Evolutionary conservation across 179 eudicot species (phyloP).

Genomic region (Amaranthus tricolor): DNA sequence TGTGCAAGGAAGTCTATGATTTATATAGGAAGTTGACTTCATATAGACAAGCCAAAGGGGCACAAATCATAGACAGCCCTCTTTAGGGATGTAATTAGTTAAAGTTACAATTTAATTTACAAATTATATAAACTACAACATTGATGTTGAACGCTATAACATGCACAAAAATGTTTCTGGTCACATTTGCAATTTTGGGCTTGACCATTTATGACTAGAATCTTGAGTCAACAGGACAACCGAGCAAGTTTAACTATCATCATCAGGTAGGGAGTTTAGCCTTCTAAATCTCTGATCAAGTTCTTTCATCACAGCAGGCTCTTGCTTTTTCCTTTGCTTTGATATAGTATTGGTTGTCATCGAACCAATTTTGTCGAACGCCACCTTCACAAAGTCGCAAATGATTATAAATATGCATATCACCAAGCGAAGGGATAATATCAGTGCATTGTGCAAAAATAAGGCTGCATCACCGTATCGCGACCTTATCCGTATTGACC

Average conservation of each 20-base stretch:
- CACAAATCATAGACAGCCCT: constrained; percentile 7
- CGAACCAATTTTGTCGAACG: constrained; percentile 79
- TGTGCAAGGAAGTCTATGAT: no score
- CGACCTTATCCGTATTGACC: no score
- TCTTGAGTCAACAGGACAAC: no score
- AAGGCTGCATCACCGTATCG: no score
- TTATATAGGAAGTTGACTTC: no score
- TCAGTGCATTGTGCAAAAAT: no score
- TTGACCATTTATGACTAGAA: background rate
- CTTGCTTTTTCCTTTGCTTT: constrained; percentile 91
- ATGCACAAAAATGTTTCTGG: constrained; percentile 19
- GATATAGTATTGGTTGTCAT: constrained; percentile 74
- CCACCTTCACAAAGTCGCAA: constrained; percentile 53
- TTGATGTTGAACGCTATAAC: constrained; percentile 13
- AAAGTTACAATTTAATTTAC: constrained; percentile 20
- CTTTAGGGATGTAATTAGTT: constrained; percentile 13
- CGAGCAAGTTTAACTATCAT: constrained; percentile 13
- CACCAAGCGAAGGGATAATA: no score
- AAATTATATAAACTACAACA: constrained; percentile 15
- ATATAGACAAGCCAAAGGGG: constrained; percentile 5
- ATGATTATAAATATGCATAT: background rate
- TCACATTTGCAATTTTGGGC: constrained; percentile 4
- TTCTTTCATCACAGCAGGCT: constrained; percentile 94
- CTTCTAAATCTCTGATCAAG: constrained; percentile 74
- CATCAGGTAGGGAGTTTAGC: constrained; percentile 30